Conservation (phyloP, 768 basidiomycete species). For the Fomitopsis serialis region DNA sequence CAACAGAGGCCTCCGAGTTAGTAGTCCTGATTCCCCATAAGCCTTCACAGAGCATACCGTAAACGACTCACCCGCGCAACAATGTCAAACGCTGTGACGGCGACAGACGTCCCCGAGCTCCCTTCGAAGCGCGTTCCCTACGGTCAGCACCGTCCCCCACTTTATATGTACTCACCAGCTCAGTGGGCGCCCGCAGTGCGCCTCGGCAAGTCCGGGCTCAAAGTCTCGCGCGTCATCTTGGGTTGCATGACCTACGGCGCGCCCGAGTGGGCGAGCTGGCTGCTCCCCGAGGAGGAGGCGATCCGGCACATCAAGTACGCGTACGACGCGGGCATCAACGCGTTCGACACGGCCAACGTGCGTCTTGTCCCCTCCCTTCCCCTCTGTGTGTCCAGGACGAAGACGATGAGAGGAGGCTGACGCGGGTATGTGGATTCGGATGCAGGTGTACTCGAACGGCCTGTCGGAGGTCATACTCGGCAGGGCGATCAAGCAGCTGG, state of each 20-base stretch:
- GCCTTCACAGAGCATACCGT: no score
- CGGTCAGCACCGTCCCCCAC: not conserved
- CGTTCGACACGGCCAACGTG: constrained; percentile 23
- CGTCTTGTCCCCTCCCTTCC: not conserved
- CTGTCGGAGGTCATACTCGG: constrained; percentile 40
- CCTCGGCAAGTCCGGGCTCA: constrained; percentile 25
- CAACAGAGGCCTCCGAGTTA: no score
- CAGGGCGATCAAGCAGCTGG: constrained; percentile 39
- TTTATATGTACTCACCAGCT: not conserved
- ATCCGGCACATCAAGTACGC: constrained; percentile 38
- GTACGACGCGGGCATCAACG: constrained; percentile 33
- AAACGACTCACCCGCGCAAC: no score
- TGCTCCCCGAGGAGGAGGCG: constrained; percentile 30
- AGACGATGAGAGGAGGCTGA: no score
- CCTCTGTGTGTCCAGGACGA: no score
- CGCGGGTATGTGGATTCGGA: not conserved
- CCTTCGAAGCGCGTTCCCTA: constrained; percentile 1
- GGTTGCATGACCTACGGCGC: constrained; percentile 33
- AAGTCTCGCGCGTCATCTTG: constrained; percentile 26
- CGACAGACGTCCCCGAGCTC: not conserved
- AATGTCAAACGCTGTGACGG: no score
- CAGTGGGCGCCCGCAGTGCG: constrained; percentile 12
- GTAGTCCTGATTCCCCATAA: no score
- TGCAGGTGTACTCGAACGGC: constrained; percentile 34
- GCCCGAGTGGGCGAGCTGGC: constrained; percentile 30